A percentile compares a stretch with the other conserved stretches of the same genome.
phyloP scores from a whole-genome alignment of 2,329 filamentous ascomycete species.

The Dothistroma septosporum region DNA sequence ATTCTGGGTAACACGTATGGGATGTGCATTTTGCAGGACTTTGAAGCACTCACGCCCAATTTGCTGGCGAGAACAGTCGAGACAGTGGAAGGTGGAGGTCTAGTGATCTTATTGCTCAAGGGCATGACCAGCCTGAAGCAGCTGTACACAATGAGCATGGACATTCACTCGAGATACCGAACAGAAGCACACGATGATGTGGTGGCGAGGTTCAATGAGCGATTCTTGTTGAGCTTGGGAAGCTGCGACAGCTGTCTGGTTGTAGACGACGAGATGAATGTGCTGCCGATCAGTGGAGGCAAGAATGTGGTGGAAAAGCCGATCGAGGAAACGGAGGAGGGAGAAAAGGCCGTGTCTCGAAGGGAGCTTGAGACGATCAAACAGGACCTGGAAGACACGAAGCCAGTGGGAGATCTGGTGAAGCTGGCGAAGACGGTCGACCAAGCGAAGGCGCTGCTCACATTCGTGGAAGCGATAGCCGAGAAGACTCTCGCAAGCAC shows the following conservation, averaged over 20 bases:
- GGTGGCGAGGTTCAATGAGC: conserved; percentile 92
- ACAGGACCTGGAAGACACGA: conserved; percentile 76
- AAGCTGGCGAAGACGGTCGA: conserved; percentile 86
- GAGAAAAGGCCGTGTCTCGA: conserved; percentile 65
- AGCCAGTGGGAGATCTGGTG: conserved; percentile 79
- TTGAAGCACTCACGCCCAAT: conserved; percentile 97
- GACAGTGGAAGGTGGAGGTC: conserved; percentile 91
- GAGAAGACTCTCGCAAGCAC: conserved; percentile 95
- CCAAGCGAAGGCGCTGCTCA: conserved; percentile 93
- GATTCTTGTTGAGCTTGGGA: conserved; percentile 92
- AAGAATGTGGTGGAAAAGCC: conserved; percentile 83
- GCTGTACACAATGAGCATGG: conserved; percentile 95
- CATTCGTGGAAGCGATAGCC: conserved; percentile 91
- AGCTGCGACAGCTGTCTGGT: conserved; percentile 92
- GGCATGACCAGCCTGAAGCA: conserved; percentile 97
- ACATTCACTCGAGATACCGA: conserved; percentile 91
- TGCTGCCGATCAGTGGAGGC: conserved; percentile 91
- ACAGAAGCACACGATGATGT: conserved; percentile 96
- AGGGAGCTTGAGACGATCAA: conserved; percentile 81
- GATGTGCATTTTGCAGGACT: conserved; percentile 97
- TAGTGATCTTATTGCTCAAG: conserved; percentile 87
- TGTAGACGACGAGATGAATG: conserved; percentile 95
- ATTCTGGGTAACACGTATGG: conserved; percentile 97
- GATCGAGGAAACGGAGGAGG: conserved; percentile 65
- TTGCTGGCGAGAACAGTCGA: conserved; percentile 90